Percentiles rank a stretch among this genome's conserved stretches.
These are phyloP conservation scores for Coleophoma crateriformis DNA, from an alignment of 2,329 filamentous ascomycete species.

Conservation along the genomic window DNA sequence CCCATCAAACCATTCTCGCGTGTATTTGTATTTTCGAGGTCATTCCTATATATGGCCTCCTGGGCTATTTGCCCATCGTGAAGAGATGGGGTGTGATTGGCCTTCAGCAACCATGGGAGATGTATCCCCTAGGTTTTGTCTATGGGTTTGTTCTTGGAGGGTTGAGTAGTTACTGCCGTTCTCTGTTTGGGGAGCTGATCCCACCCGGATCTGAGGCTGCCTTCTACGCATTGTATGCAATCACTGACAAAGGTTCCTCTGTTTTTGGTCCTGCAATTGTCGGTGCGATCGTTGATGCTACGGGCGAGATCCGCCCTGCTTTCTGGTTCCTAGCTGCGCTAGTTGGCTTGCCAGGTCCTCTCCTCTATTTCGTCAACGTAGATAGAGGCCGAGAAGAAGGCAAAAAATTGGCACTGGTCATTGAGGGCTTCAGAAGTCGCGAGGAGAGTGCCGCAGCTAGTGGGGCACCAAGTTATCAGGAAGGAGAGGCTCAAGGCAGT, in stretches of 20 bases:
- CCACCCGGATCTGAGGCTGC: conserved; percentile 91
- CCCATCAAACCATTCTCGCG: conserved; percentile 85
- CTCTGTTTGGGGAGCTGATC: conserved; percentile 88
- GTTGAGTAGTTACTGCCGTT: conserved; percentile 84
- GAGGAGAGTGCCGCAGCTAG: conserved; percentile 7
- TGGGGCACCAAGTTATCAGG: conserved; percentile 6
- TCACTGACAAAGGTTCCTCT: conserved; percentile 93
- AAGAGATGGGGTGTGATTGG: conserved; percentile 70
- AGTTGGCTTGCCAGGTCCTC: conserved; percentile 77
- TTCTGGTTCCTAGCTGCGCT: conserved; percentile 88
- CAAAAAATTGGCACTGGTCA: conserved; percentile 53
- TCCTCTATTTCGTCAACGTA: conserved; percentile 82
- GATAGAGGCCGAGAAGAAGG: conserved; percentile 71
- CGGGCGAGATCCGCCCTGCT: conserved; percentile 75
- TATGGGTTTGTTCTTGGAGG: conserved; percentile 96
- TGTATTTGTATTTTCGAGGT: conserved; percentile 88
- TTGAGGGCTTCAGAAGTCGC: conserved; percentile 43
- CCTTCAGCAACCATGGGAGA: conserved; percentile 92
- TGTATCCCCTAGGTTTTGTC: conserved; percentile 86
- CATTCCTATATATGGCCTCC: conserved; percentile 84
- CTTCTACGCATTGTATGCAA: conserved; percentile 94
- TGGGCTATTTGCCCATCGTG: conserved; percentile 82
- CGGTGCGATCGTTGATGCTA: conserved; percentile 81
- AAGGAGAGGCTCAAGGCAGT: neutral
- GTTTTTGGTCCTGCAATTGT: conserved; percentile 94